Percentiles rank a stretch among this genome's conserved stretches.
Evolutionary conservation across 495 filamentous ascomycete genomes (phyloP).

Genomic region (Usnea hakonensis): DNA sequence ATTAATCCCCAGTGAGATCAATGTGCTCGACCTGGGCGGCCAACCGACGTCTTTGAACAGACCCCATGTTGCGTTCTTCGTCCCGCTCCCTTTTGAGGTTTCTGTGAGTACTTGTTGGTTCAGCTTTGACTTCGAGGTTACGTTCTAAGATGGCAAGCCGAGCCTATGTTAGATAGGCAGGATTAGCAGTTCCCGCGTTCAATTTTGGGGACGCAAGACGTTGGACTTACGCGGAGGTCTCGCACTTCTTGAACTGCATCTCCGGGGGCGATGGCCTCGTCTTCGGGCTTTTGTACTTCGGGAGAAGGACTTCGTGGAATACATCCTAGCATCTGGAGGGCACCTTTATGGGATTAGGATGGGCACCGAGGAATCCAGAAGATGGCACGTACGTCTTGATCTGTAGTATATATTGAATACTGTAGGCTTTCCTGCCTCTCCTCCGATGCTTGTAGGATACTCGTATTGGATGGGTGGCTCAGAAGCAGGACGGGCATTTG

Average conservation of each 20-base stretch:
- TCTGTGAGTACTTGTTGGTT: not conserved
- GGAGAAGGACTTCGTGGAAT: slow-evolving; percentile 2
- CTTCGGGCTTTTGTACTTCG: not conserved
- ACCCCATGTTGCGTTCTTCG: not conserved
- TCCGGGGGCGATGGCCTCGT: not conserved
- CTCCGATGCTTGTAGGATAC: not conserved
- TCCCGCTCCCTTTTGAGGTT: slow-evolving; percentile 3
- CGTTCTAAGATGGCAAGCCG: slow-evolving; percentile 4
- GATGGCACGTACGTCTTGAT: not conserved
- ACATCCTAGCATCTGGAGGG: slow-evolving; percentile 8
- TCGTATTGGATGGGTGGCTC: not conserved
- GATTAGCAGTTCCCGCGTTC: no score
- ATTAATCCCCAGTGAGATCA: slow-evolving; percentile 8
- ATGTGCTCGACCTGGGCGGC: not conserved
- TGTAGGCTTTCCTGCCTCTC: not conserved
- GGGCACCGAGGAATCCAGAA: no score
- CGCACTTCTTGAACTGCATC: slow-evolving; percentile 3
- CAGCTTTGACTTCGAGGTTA: not conserved
- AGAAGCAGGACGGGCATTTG: not conserved
- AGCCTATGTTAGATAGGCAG: slow-evolving; percentile 1
- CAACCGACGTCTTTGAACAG: not conserved
- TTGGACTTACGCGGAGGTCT: not conserved
- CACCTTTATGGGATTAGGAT: not conserved
- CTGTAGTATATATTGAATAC: slow-evolving; percentile 1
- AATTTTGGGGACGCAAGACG: not conserved